Evolutionary conservation across 2,329 filamentous ascomycete genomes (phyloP).

Genomic region (Thelonectria discophora): DNA sequence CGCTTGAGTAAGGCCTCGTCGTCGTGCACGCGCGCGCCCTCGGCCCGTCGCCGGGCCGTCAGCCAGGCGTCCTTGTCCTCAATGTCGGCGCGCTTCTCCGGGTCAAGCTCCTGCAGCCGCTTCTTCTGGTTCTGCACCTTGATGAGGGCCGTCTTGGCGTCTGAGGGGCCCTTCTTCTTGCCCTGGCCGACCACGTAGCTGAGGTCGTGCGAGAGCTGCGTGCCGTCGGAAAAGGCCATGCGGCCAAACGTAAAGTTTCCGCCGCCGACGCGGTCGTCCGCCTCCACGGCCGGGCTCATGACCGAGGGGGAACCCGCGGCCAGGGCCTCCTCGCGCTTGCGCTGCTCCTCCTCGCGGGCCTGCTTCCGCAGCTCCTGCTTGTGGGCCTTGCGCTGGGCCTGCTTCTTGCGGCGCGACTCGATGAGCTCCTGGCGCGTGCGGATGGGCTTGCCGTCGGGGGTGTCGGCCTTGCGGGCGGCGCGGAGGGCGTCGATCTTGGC

Average conservation of each 20-base stretch:
- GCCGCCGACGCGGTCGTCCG: constrained; percentile 59
- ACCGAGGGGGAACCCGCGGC: constrained; percentile 69
- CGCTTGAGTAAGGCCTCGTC: constrained; percentile 91
- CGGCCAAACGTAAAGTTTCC: constrained; percentile 89
- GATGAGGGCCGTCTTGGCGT: constrained; percentile 85
- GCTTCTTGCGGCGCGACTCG: constrained; percentile 86
- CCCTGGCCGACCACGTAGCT: constrained; percentile 62
- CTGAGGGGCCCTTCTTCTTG: constrained; percentile 83
- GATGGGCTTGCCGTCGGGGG: constrained; percentile 77
- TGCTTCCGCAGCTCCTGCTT: constrained; percentile 85
- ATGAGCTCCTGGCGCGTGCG: constrained; percentile 91
- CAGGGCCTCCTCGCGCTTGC: constrained; percentile 69
- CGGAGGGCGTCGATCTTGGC: constrained; percentile 87
- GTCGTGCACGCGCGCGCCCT: constrained; percentile 89
- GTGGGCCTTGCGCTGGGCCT: constrained; percentile 83
- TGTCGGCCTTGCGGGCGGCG: constrained; percentile 86
- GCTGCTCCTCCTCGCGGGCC: constrained; percentile 82
- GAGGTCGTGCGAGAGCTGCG: constrained; percentile 77
- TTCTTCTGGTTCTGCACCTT: constrained; percentile 87
- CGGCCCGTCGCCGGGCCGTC: constrained; percentile 85
- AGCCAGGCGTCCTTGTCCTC: constrained; percentile 96
- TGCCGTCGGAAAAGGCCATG: constrained; percentile 89
- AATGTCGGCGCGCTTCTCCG: constrained; percentile 83
- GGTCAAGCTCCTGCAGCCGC: constrained; percentile 77
- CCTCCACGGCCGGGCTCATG: constrained; percentile 63